A percentile compares a stretch with the other conserved stretches of the same genome.
phyloP scores from a whole-genome alignment of 2,329 filamentous ascomycete species.

The Colletotrichum simmondsii region DNA sequence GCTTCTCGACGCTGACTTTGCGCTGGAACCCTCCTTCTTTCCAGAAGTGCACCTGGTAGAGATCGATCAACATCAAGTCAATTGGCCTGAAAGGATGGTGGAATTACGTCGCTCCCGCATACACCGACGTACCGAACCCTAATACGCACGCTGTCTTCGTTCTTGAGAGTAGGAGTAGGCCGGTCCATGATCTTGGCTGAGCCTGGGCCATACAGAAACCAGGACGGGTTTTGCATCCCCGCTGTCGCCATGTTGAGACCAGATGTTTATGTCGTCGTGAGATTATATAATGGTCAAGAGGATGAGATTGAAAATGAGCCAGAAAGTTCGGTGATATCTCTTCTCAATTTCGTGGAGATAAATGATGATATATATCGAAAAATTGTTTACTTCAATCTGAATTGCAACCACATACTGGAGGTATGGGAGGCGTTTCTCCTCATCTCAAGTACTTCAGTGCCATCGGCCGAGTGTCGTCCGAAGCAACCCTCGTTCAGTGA shows the following conservation, averaged over 20 bases:
- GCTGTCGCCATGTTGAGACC: neutral
- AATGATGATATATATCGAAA: neutral
- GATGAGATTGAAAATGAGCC: no score
- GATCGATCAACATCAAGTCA: neutral
- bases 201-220: constrained; percentile 38
- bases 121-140: constrained; percentile 39
- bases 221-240: constrained; percentile 36
- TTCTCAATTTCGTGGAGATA: neutral
- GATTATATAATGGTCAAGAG: no score
- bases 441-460: neutral
- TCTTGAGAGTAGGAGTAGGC: constrained; percentile 38
- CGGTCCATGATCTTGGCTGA: constrained; percentile 36
- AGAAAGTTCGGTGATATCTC: rapidly evolving
- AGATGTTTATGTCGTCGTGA: no score
- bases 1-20: constrained; percentile 37
- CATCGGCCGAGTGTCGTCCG: neutral
- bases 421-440: neutral
- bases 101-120: constrained; percentile 41
- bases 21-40: constrained; percentile 32
- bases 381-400: neutral
- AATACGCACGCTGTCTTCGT: constrained; percentile 38
- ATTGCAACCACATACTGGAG: neutral
- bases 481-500: neutral
- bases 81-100: neutral
- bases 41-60: constrained; percentile 27